Base-by-base conservation (phyloP, 2,329 filamentous ascomycete genomes). In the Xylaria arbuscula region DNA sequence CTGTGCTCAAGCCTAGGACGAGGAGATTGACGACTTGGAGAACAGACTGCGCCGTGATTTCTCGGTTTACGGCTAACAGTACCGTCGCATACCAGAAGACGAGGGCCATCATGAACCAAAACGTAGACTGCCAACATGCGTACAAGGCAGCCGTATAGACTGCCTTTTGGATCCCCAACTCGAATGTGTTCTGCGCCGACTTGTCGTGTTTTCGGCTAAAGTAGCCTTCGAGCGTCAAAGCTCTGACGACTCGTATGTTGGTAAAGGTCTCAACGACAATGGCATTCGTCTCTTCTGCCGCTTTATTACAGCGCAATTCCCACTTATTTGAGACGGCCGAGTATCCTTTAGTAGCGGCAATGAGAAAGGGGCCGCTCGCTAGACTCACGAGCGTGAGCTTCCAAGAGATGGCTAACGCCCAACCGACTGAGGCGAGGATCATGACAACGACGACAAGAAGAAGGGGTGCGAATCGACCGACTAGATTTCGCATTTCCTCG, bases 401-500 rank as follows among this genome's bases (percentile, higher is more conserved):
- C 93, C 94, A 97, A 53, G 90, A 90, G 36, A 92, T 86, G 0
- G 84, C 77, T 17, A 97, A 78, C 3, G 93, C 90, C 94, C 94
- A 98, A 1, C 86, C 75, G 7, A 96, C 75, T 0, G 93, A 89
- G n/a, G 91, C 86, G 0, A 81, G 65, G 19, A 92, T 84, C 85
- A 97, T 94, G 60, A 88, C 80, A 0, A 84, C 76, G 3, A 92
- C 89, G 10, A 91, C 87, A 15, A 94, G 83, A 0, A 91, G 79
- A 62, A 92, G 88, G 1, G 92, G 91, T 0, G 90, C 85, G 75
- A 97, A 97, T 1, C 92, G 88, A 1, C 92, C 92, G 0, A 97
- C 85, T 0, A 98, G 82, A 73, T 93, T 94, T 9, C 92, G 88
- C 88, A 96, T 94, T 76, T 97, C 93, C 77, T 98, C 94, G 0